Evolutionary conservation across 2,329 filamentous ascomycete genomes (phyloP).

Genomic region (Colletotrichum trifolii): DNA sequence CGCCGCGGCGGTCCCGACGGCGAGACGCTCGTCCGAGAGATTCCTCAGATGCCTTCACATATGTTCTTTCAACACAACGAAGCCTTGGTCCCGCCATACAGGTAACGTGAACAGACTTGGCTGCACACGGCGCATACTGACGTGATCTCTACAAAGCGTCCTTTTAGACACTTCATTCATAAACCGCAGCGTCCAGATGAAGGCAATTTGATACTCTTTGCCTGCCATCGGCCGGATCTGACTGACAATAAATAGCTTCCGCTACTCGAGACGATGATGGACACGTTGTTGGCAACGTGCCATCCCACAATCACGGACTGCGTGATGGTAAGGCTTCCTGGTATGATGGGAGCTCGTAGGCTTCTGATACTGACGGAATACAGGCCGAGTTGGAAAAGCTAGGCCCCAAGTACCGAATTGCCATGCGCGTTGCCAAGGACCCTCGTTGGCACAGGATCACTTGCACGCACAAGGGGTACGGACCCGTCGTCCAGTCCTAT

Average conservation of each 20-base stretch:
- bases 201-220: conserved; percentile 48
- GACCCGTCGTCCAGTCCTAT: no score
- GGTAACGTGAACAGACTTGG: conserved; percentile 28
- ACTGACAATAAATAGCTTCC: conserved; percentile 63
- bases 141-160: conserved; percentile 49
- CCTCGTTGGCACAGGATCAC: conserved; percentile 86
- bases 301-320: conserved; percentile 86
- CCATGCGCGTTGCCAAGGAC: conserved; percentile 86
- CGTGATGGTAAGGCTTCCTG: conserved; percentile 13
- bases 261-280: conserved; percentile 89
- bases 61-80: conserved; percentile 94
- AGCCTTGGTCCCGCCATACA: conserved; percentile 85
- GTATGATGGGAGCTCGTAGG: no score
- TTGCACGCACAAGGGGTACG: conserved; percentile 84
- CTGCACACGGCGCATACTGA: neutral
- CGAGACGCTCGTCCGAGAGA: conserved; percentile 61
- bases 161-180: conserved; percentile 75
- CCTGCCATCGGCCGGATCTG: no score
- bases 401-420: conserved; percentile 88
- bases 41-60: conserved; percentile 80
- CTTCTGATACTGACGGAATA: neutral
- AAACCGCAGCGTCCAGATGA: conserved; percentile 78
- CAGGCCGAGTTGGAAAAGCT: conserved; percentile 82
- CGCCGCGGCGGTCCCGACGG: conserved; percentile 60
- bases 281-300: conserved; percentile 91